These are phyloP conservation scores for Alternaria metachromatica DNA, from an alignment of 2,329 filamentous ascomycete species.

Conservation along the genomic window DNA sequence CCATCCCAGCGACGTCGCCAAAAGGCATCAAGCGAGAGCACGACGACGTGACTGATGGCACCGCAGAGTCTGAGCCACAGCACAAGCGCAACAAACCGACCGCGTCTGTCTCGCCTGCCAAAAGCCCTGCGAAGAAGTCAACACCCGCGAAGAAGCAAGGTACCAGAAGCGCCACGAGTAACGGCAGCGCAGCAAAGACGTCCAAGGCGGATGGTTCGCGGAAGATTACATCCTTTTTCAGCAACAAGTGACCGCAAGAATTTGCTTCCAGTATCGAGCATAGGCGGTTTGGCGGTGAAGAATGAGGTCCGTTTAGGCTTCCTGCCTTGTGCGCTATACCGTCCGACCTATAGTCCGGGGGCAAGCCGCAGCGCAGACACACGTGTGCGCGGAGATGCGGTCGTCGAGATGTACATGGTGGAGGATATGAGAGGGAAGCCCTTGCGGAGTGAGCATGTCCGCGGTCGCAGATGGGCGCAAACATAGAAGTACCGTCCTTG, in stretches of 20 bases:
- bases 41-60: constrained; percentile 41
- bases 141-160: constrained; percentile 50
- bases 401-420: not conserved
- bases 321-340: constrained; percentile 19
- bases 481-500: constrained; percentile 1
- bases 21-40: constrained; percentile 58
- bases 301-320: constrained; percentile 21
- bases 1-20: constrained; percentile 41
- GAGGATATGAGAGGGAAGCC: not conserved
- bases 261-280: constrained; percentile 10
- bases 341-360: constrained; percentile 7
- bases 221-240: constrained; percentile 66
- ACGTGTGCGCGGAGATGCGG: not conserved
- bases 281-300: constrained; percentile 17
- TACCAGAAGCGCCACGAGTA: constrained; percentile 64
- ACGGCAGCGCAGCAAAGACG: constrained; percentile 56
- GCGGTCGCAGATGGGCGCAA: constrained; percentile 5
- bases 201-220: constrained; percentile 59
- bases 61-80: constrained; percentile 42
- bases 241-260: constrained; percentile 50
- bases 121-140: constrained; percentile 31
- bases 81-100: constrained; percentile 46
- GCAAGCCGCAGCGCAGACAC: not conserved
- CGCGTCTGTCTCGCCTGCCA: constrained; percentile 26
- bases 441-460: not conserved